phyloP scores from a whole-genome alignment of 768 basidiomycete genomes.

The Agaricus sinodeliciosus region DNA sequence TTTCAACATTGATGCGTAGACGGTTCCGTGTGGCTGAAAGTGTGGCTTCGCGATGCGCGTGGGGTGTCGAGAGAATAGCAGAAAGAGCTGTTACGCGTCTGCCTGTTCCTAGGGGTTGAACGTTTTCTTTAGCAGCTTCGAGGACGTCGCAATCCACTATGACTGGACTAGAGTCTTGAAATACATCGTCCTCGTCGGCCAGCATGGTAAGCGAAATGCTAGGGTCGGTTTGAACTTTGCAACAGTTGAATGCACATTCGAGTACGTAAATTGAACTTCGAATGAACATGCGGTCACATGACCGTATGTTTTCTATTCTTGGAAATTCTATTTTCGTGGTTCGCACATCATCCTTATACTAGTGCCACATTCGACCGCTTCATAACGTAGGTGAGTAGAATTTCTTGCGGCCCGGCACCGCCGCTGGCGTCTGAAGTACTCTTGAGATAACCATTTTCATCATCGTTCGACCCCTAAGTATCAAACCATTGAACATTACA shows the following conservation, averaged over 20 bases:
- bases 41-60: conserved; percentile 66
- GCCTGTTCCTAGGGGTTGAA: conserved; percentile 76
- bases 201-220: background rate
- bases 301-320: background rate
- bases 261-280: background rate
- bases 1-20: conserved; percentile 64
- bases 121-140: conserved; percentile 82
- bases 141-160: conserved; percentile 79
- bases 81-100: conserved; percentile 75
- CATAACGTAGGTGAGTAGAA: too few species aligned
- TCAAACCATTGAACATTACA: too few species aligned
- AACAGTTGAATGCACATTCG: background rate
- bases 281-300: background rate
- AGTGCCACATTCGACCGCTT: too few species aligned
- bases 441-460: too few species aligned
- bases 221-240: background rate
- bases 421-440: too few species aligned
- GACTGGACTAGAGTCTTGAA: conserved; percentile 31
- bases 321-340: too few species aligned
- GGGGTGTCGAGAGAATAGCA: conserved; percentile 67
- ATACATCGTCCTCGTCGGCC: conserved; percentile 30
- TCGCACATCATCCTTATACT: too few species aligned
- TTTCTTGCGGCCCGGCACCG: too few species aligned
- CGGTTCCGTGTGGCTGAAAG: conserved; percentile 59
- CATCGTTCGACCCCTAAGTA: too few species aligned